phyloP scores from a whole-genome alignment of 2,329 filamentous ascomycete species.

The Cladophialophora yegresii region DNA sequence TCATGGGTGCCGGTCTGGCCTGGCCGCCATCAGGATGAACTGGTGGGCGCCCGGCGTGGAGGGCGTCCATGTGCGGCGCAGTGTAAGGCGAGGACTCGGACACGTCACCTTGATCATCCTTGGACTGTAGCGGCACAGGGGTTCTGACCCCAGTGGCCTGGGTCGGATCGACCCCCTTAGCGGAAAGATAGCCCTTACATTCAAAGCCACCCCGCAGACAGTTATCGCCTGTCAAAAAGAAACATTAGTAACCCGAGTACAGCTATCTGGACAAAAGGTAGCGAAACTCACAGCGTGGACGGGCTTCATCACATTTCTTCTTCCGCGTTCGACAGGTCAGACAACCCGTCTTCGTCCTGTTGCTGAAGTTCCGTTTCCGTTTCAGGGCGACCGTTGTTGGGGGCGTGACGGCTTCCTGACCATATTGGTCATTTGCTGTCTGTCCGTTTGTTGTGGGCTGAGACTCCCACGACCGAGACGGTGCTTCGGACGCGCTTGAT shows the following conservation, averaged over 20 bases:
- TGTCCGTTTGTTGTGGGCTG: conserved; percentile 43
- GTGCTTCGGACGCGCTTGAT: conserved; percentile 47
- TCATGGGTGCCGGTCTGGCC: conserved; percentile 31
- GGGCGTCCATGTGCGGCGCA: conserved; percentile 19
- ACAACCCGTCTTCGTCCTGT: conserved; percentile 93
- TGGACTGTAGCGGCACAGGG: conserved; percentile 78
- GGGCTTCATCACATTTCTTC: conserved; percentile 96
- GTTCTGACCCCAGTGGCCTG: conserved; percentile 71
- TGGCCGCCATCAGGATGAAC: conserved; percentile 50
- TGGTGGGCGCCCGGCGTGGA: conserved; percentile 7
- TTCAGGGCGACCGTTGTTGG: conserved; percentile 44
- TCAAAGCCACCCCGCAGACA: conserved; percentile 87
- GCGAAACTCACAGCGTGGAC: conserved; percentile 76
- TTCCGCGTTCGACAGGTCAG: conserved; percentile 88
- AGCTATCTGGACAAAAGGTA: neutral
- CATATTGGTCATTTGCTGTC: conserved; percentile 40
- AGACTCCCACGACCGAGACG: conserved; percentile 41
- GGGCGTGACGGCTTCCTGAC: conserved; percentile 37
- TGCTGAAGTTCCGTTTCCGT: conserved; percentile 70
- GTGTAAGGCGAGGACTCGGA: conserved; percentile 30
- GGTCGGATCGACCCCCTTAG: conserved; percentile 69
- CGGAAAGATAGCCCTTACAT: conserved; percentile 80
- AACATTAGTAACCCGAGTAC: neutral
- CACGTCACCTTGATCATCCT: conserved; percentile 60
- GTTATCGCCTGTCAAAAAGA: conserved; percentile 67